A percentile compares a stretch with the other conserved stretches of the same genome.
Evolutionary conservation across 2,329 filamentous ascomycete genomes (phyloP).

Genomic region (Epichloe sp.): DNA sequence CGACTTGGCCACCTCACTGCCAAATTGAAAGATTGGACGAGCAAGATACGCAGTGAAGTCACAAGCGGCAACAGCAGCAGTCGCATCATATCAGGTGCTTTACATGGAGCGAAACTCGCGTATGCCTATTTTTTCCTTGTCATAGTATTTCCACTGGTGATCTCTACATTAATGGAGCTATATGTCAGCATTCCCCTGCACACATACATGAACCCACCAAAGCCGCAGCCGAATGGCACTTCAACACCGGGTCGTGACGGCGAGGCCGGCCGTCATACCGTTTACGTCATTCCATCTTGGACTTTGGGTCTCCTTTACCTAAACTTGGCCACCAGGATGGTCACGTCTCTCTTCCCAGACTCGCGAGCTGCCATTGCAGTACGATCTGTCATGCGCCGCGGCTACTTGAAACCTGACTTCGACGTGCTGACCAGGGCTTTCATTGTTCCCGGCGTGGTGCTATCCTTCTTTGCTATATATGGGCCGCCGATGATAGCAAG

Average conservation of each 20-base stretch:
- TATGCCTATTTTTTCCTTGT: constrained; percentile 69
- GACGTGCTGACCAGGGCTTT: constrained; percentile 72
- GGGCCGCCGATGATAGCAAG: constrained; percentile 48
- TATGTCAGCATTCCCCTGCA: constrained; percentile 83
- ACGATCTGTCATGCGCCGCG: constrained; percentile 56
- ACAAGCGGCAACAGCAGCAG: constrained; percentile 10
- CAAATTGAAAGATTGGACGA: constrained; percentile 19
- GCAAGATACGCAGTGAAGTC: constrained; percentile 11
- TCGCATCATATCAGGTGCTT: constrained; percentile 15
- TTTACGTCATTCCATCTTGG: constrained; percentile 88
- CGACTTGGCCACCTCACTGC: constrained; percentile 31
- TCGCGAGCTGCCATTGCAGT: constrained; percentile 64
- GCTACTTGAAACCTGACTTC: constrained; percentile 69
- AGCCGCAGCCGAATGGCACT: constrained; percentile 15
- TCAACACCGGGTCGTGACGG: constrained; percentile 7
- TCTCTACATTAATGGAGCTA: constrained; percentile 70
- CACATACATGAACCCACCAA: constrained; percentile 50
- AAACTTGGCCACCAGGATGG: constrained; percentile 60
- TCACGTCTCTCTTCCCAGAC: constrained; percentile 53
- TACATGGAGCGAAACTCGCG: constrained; percentile 33
- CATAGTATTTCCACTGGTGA: constrained; percentile 67
- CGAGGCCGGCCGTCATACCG: constrained; percentile 42
- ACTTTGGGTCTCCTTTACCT: constrained; percentile 84
- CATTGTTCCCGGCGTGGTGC: constrained; percentile 57
- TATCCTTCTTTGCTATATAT: constrained; percentile 49